These are phyloP conservation scores for Melampsora larici-populina DNA, from an alignment of 1,284 basidiomycete species.

Conservation along the genomic window DNA sequence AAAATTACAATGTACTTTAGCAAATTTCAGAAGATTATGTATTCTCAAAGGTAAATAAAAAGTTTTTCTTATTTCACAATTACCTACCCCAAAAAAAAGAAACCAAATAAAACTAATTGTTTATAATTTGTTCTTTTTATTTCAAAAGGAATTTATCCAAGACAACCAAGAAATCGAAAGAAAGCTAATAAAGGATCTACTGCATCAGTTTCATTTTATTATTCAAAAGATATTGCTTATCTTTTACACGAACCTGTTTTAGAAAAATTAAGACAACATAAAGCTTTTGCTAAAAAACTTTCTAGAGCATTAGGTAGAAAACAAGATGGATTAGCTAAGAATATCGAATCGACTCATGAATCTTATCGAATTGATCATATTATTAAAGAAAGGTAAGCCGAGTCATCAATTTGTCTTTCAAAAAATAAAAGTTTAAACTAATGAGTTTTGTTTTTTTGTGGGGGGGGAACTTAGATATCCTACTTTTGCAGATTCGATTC, in stretches of 20 bases:
- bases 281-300: slow-evolving; percentile 96
- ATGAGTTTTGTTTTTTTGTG: too few species aligned
- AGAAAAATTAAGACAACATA: slow-evolving; percentile 93
- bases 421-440: neutral
- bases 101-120: neutral
- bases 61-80: neutral
- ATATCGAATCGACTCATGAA: slow-evolving; percentile 80
- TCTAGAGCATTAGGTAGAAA: slow-evolving; percentile 85
- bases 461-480: too few species aligned
- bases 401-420: neutral
- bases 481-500: slow-evolving; percentile 89
- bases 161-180: slow-evolving; percentile 87
- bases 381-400: slow-evolving; percentile 82
- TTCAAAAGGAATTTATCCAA: slow-evolving; percentile 85
- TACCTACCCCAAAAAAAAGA: neutral
- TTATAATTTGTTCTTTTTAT: neutral
- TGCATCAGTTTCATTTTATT: slow-evolving; percentile 96
- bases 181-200: slow-evolving; percentile 97
- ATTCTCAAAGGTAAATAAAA: slow-evolving; percentile 81
- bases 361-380: slow-evolving; percentile 77
- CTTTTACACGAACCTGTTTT: slow-evolving; percentile 95
- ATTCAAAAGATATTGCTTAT: slow-evolving; percentile 96
- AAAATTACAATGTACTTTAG: slow-evolving; percentile 85
- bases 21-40: slow-evolving; percentile 94
- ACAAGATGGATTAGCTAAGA: slow-evolving; percentile 94